Percentiles rank a stretch among this genome's conserved stretches.
Evolutionary conservation across 768 basidiomycete genomes (phyloP).

Genomic region (Butyriboletus loyo): DNA sequence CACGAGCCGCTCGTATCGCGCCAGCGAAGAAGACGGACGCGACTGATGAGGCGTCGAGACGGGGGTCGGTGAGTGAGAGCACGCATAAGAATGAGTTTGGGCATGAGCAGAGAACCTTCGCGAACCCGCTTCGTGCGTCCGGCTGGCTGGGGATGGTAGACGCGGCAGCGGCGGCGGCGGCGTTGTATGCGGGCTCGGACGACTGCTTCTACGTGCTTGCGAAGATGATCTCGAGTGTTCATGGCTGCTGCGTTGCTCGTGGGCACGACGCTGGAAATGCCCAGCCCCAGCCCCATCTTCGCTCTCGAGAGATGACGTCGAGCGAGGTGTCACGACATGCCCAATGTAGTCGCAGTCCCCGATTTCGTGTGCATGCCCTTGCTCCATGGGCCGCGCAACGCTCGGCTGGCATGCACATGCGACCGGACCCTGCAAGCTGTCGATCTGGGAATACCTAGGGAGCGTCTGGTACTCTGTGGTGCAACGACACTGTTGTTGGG

Average conservation of each 20-base stretch:
- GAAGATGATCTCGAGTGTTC: slow-evolving; percentile 3
- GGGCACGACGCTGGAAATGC: not conserved
- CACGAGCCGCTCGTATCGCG: slow-evolving; percentile 77
- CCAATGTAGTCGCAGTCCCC: slow-evolving; percentile 26
- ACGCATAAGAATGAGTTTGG: not conserved
- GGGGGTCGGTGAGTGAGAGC: not conserved
- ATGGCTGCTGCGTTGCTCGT: not conserved
- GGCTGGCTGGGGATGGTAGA: not conserved
- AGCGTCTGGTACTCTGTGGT: slow-evolving; percentile 76
- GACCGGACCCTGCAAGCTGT: not conserved
- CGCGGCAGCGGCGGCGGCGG: not conserved
- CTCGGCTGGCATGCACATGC: slow-evolving; percentile 44
- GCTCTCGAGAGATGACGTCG: slow-evolving; percentile 31
- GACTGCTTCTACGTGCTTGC: not conserved
- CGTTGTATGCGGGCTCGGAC: not conserved
- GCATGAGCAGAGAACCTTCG: not conserved
- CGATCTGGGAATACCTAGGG: slow-evolving; percentile 62
- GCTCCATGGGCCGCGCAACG: not conserved
- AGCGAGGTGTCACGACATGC: slow-evolving; percentile 27
- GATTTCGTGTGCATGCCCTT: not conserved
- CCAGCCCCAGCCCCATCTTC: not conserved
- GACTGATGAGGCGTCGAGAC: slow-evolving; percentile 7
- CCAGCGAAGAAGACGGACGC: slow-evolving; percentile 23
- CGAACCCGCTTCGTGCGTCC: not conserved
- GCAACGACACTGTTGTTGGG: slow-evolving; percentile 65